Base-by-base conservation (phyloP, 352 stramenopile genomes). In the Globisporangium canariense region DNA sequence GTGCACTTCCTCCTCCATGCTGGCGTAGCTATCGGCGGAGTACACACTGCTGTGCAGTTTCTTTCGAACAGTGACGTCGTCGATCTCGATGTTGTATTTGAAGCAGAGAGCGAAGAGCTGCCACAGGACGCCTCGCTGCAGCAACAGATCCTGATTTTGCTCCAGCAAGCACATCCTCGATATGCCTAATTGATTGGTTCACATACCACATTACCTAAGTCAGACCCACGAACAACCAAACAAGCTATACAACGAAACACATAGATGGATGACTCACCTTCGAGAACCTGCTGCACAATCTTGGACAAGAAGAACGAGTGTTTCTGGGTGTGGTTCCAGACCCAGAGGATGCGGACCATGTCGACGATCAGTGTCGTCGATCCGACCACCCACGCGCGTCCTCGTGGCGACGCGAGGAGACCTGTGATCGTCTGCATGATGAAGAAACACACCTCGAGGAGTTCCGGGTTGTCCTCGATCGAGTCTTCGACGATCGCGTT, bases 401-500 rank as follows among this genome's bases (percentile, higher is more conserved):
- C 84, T 22, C 58, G 66, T 16, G 74, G 60, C 7, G 79, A 91
- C 3, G 82, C 78, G 41, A 90, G 51, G 18, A 96, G 64, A 2
- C 76, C 77, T 5, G 86, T 88, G 36, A 93, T 77, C 6, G 86
- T 94, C 65, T 90, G 79, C 7, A 94, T 57, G 22, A 94, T 66
- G 61, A 77, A 86, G 41, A 82, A 81, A 64, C 79, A 88, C 16
- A 89, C 67, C 66, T 83, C 59, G 13, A 81, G 62, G 6, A 87
- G 55, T 43, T 82, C 65, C 2, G 64, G 45, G 30, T 77, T 67
- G n/a, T 72, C 58, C 0, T 64, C 68, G 3, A 71, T 64, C 38
- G 74, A 66, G 38, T 77, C 72, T 10, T 71, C 62, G 18, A 87
- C 62, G 49, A 93, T 84, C 25, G 71, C 69, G 46, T 79, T 62